These are phyloP conservation scores for Mrakia gelida DNA, from an alignment of 768 basidiomycete species.

Conservation along the genomic window DNA sequence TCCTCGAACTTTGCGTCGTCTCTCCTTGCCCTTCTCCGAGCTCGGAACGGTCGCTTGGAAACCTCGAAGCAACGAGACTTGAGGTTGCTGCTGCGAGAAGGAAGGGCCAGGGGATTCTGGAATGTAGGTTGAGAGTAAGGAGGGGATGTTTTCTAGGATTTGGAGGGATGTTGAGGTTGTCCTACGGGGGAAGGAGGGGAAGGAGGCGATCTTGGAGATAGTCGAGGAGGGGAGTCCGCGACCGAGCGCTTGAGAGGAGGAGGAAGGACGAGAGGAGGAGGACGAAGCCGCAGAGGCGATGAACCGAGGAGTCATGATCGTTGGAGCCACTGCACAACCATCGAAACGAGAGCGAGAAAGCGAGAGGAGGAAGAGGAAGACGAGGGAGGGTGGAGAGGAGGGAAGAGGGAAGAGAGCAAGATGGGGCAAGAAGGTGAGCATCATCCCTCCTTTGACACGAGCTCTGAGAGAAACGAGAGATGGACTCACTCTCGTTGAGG, in stretches of 20 bases:
- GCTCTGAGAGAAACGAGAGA: not conserved
- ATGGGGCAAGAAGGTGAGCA: not conserved
- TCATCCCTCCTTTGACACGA: not conserved
- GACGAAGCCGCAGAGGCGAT: conserved; percentile 63
- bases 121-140: conserved; percentile 36
- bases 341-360: not conserved
- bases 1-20: conserved; percentile 68
- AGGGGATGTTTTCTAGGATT: conserved; percentile 43
- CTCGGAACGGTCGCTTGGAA: conserved; percentile 94
- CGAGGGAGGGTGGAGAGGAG: not conserved
- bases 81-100: not conserved
- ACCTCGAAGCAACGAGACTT: conserved; percentile 62
- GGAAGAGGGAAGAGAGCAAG: not conserved
- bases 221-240: conserved; percentile 69
- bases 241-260: conserved; percentile 63
- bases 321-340: conserved; percentile 64
- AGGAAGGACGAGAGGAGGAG: conserved; percentile 36
- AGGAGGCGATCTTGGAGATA: conserved; percentile 45
- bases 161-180: conserved; percentile 42
- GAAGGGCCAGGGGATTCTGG: conserved; percentile 28
- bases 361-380: not conserved
- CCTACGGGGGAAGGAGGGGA: conserved; percentile 34
- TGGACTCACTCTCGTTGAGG: conserved; percentile 10
- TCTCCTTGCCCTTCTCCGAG: conserved; percentile 68
- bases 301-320: conserved; percentile 84